Percentiles rank a stretch among this genome's conserved stretches.
These are phyloP conservation scores for Aspergillus panamensis DNA, from an alignment of 495 filamentous ascomycete species.

Conservation along the genomic window DNA sequence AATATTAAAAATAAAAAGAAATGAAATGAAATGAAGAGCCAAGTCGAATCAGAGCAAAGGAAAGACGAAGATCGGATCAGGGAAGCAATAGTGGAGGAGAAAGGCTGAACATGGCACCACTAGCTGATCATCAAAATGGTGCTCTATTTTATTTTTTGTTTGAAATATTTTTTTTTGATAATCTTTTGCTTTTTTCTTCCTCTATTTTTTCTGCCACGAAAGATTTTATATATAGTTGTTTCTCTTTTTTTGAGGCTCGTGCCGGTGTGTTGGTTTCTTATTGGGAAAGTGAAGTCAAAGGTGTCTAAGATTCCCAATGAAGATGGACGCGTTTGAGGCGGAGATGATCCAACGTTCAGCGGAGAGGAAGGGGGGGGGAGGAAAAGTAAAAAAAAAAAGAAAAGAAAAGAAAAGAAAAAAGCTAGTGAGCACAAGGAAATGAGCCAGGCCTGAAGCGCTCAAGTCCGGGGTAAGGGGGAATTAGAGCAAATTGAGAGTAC, in stretches of 20 bases:
- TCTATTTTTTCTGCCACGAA: neutral
- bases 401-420: constrained; percentile 2
- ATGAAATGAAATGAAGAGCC: constrained; percentile 8
- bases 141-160: constrained; percentile 8
- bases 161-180: constrained; percentile 7
- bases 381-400: constrained; percentile 2
- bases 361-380: constrained; percentile 16
- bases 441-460: neutral
- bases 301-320: neutral
- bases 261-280: neutral
- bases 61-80: constrained; percentile 17
- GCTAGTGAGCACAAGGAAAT: constrained; percentile 8
- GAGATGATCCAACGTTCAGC: constrained; percentile 17
- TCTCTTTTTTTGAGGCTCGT: neutral
- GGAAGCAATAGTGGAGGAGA: constrained; percentile 22
- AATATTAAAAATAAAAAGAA: constrained; percentile 1
- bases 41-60: constrained; percentile 9
- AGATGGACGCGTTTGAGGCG: constrained; percentile 17
- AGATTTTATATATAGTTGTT: neutral
- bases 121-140: constrained; percentile 19
- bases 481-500: neutral
- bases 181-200: constrained; percentile 4
- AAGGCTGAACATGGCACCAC: constrained; percentile 29
- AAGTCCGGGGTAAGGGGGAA: constrained; percentile 13
- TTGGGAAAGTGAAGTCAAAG: neutral